phyloP scores from a whole-genome alignment of 2,329 filamentous ascomycete genomes.

The Epichloe festucae region DNA sequence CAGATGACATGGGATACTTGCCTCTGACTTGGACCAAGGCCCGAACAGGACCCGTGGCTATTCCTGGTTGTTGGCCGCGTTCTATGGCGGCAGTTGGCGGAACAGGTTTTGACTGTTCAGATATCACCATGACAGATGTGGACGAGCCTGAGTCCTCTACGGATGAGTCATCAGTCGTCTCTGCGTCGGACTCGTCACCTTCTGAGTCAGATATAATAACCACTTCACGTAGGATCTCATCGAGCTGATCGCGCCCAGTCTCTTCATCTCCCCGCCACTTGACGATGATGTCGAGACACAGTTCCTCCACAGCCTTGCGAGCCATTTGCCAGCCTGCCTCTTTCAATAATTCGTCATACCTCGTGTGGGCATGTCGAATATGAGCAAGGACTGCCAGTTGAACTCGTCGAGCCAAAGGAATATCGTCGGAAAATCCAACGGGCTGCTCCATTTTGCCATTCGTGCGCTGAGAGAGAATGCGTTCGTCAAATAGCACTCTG shows the following conservation, averaged over 20 bases:
- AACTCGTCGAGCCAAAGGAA: conserved; percentile 47
- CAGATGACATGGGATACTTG: conserved; percentile 12
- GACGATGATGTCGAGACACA: conserved; percentile 52
- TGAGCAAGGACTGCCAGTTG: conserved; percentile 54
- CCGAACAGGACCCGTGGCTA: not conserved
- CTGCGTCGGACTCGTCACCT: conserved; percentile 28
- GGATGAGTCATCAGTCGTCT: conserved; percentile 20
- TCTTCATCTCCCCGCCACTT: conserved; percentile 63
- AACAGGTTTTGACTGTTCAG: conserved; percentile 1
- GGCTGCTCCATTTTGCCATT: conserved; percentile 39
- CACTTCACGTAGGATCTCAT: conserved; percentile 53
- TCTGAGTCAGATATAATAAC: conserved; percentile 53
- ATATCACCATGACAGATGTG: conserved; percentile 10
- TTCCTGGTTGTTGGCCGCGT: conserved; percentile 3
- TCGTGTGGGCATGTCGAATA: conserved; percentile 53
- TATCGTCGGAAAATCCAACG: conserved; percentile 42
- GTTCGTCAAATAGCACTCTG: conserved; percentile 5
- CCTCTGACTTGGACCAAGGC: conserved; percentile 5
- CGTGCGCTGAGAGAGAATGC: conserved; percentile 26
- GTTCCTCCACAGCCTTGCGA: conserved; percentile 45
- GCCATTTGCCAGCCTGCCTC: conserved; percentile 47
- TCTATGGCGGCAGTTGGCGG: not conserved
- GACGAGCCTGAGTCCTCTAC: conserved; percentile 14
- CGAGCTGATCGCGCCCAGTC: conserved; percentile 52
- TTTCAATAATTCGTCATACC: conserved; percentile 47